Evolutionary conservation across 768 basidiomycete genomes (phyloP), one percentile per base, ranked within the genome.

Genomic region (Mycena metata): DNA sequence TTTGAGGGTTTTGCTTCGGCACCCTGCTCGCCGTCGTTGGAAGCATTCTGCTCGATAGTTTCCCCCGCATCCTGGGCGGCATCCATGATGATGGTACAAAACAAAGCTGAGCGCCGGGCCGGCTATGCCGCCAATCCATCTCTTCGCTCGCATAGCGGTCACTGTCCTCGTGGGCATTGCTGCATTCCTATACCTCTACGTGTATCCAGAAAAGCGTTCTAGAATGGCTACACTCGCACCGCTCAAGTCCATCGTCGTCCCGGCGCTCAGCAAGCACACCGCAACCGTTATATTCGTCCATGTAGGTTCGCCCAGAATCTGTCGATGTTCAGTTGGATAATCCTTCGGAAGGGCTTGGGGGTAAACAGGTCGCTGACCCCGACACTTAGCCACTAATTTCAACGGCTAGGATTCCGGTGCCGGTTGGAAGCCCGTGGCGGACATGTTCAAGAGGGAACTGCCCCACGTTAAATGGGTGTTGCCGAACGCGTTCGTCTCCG

Each of bases 211-310:
- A 43, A 64, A 35, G 36, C 11, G 41, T 23, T 35, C 49, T 39
- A 64, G 56, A 58, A 82, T 84, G 80, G 78, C 81, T 65, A 70
- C 77, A 49, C 67, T 77, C 58, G 72, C 78, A 43, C 72, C 75
- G 51, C 81, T 90, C 59, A 85, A 86, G 73, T 85, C 76, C 77
- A 77, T 91, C 69, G 82, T 84, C 35, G 82, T 92, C 35, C 82
- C 86, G 42, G 83, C 93, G 13, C 75, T 81, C 46, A 74, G 82
- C 43, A 89, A 86, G 70, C 96, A 97, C 79, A 90, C 93, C 10
- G 93, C 94, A 10, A 96, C 94, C 0, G 88, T 97, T 70, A 91
- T 97, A 74, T 95, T 97, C 78, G 81, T 95, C 45, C 96, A 98
- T 85, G 95, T 95, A 77, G 74, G 92, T 72, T 66, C 24, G 39